Conservation (phyloP, 345 rosid species). For the Eucalyptus rudis region DNA sequence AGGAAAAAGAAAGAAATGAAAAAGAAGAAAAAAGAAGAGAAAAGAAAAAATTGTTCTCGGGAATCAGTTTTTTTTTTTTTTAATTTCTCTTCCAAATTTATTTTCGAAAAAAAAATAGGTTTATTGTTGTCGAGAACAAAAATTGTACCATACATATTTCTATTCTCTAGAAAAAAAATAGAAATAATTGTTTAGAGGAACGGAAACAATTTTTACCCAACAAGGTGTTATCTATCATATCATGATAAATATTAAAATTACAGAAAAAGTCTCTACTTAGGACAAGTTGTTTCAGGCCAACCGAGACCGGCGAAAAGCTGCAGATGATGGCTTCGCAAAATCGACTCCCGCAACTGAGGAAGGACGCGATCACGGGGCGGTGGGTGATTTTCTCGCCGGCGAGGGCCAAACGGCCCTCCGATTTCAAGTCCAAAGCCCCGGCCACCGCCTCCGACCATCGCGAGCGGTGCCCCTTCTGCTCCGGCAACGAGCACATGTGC, state of each 20-base stretch:
- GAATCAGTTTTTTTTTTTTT: fast-evolving
- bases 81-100: too few relatives aligned
- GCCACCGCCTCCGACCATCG: constrained; percentile 5
- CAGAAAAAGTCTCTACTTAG: too few relatives aligned
- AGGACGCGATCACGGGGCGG: constrained; percentile 44
- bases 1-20: too few relatives aligned
- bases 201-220: too few relatives aligned
- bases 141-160: too few relatives aligned
- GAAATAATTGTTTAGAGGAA: fast-evolving
- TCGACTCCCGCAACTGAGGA: constrained; percentile 45
- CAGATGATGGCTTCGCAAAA: background rate
- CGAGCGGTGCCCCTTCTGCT: constrained; percentile 59
- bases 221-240: too few relatives aligned
- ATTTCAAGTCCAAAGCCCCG: constrained; percentile 66
- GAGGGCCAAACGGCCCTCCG: constrained; percentile 65
- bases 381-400: constrained; percentile 84
- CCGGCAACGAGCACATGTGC: constrained; percentile 73
- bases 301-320: background rate
- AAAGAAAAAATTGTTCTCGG: fast-evolving
- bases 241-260: too few relatives aligned
- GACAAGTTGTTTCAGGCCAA: too few relatives aligned
- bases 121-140: too few relatives aligned
- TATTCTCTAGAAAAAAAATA: too few relatives aligned
- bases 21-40: too few relatives aligned
- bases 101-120: too few relatives aligned